Base-by-base conservation (phyloP, 2,329 filamentous ascomycete genomes). In the Nothopassalora personata region DNA sequence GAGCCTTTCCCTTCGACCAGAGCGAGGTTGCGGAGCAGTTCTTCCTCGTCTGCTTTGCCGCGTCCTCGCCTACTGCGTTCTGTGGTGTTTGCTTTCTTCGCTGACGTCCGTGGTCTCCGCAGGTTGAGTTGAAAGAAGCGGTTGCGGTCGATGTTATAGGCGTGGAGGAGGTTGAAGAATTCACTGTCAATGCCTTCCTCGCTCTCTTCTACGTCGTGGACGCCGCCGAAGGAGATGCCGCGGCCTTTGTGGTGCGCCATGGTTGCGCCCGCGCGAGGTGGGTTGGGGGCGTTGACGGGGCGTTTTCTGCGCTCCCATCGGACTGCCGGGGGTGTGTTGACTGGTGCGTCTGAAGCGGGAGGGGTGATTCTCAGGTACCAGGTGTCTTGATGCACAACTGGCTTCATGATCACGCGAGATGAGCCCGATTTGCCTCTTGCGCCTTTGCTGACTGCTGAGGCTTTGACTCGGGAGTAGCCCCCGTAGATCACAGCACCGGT, bases 91-190 rank as follows among this genome's bases (percentile, higher is more conserved):
- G 61, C 77, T 36, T 80, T 81, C 65, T 84, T 86, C 19, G 81
- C 78, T 3, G 62, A 64, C 6, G 68, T 68, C 28, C 91, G 86
- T 1, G 90, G 84, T 66, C 91, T 90, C 54, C 92, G 83, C 49
- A 97, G 78, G 9, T 80, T 79, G 48, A 97, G 80, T 1, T 89
- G 90, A 79, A 97, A 97, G 77, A 96, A 97, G 8, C 94, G 83
- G 72, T 99, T 99, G 60, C 93, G 85, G 69, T 97, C 94, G 63
- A 96, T 86, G 70, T 96, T 97, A 90, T 92, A 97, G 5, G 92
- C 89, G 69, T 89, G 95, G 27, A 97, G 76, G 57, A 87, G 84
- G 68, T 97, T 93, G 78, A 97, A 99, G 76, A 99, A 99, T 73
- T 97, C 92, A 71, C 90, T 96, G 56, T 99, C 93, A 66, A 99